Evolutionary conservation across 352 stramenopile species (phyloP), one percentile per base, ranked within the genome.

Genomic region (Phytophthora multivora): DNA sequence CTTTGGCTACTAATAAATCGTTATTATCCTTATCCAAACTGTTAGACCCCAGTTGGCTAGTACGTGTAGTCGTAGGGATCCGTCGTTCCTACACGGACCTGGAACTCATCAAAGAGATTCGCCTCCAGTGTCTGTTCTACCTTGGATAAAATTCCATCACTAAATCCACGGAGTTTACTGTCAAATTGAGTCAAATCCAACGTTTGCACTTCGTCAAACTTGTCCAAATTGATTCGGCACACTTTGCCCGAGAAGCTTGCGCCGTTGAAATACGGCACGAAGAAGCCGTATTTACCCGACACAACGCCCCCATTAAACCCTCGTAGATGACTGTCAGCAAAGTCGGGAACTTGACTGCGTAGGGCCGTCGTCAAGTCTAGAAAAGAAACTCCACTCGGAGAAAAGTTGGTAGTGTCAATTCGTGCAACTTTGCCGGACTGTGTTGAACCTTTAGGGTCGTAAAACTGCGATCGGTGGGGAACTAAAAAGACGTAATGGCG

Each of bases 201-300:
- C 23, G 77, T 77, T 63, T 94, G 83, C 8, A 94, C 85, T 65
- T 92, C 83, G 39, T 90, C 62, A 26, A 91, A 94, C 30, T 77
- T 91, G 21, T 90, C 77, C 1, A 94, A 63, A 38, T 92, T 94
- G 60, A 92, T 84, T 50, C 85, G 75, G 21, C 84, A 91, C 11
- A 94, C 65, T 40, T 88, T 91, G 6, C 85, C 85, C 1, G 83
- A 90, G 61, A 89, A 89, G 0, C 57, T 63, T 3, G 56, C 65
- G 18, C 85, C 85, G 26, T 91, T 85, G 39, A 91, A 94, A 57
- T 79, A 91, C 5, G 85, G 85, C 21, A 90, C 70, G 51, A 94
- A 90, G 59, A 90, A 91, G 7, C 80, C 85, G 52, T 92, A 94
- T 56, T 92, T 89, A 19, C 85, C 85, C 2, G 85, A 92, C 0